Conservation (phyloP, 805 yeast species). For the Dipodascus geniculatus region DNA sequence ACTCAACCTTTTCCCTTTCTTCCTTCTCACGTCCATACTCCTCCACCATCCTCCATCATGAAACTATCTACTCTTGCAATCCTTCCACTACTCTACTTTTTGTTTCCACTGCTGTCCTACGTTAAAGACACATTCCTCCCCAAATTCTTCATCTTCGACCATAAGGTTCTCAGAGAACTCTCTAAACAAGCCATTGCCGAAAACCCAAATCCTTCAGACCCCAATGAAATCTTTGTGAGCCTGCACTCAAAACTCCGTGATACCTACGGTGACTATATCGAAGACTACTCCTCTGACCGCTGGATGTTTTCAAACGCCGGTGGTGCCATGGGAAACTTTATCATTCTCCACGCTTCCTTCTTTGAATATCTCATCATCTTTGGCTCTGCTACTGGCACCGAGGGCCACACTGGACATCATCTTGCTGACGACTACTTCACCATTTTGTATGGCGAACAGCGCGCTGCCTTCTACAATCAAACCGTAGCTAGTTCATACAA, state of each 20-base stretch:
- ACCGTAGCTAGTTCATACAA: conserved; percentile 55
- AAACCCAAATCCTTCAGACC: conserved; percentile 25
- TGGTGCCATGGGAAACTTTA: conserved; percentile 93
- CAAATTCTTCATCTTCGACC: conserved; percentile 57
- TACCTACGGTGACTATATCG: conserved; percentile 64
- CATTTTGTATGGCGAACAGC: conserved; percentile 69
- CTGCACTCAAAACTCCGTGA: conserved; percentile 46
- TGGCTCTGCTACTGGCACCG: conserved; percentile 89
- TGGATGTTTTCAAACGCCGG: conserved; percentile 99
- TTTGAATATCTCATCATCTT: conserved; percentile 87
- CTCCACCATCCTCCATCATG: not conserved
- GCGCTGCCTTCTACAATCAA: conserved; percentile 57
- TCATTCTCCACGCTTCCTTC: conserved; percentile 87
- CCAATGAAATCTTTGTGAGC: conserved; percentile 51
- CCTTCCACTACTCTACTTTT: not conserved
- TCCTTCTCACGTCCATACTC: not conserved
- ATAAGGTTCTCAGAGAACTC: conserved; percentile 43
- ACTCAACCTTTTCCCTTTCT: not conserved
- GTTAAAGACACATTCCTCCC: conserved; percentile 40
- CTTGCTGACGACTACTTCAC: conserved; percentile 97
- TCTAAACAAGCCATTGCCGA: conserved; percentile 38
- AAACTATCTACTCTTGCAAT: not conserved
- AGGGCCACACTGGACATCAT: conserved; percentile 93
- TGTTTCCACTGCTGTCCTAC: conserved; percentile 12
- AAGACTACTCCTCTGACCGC: conserved; percentile 60